Percentiles rank a stretch among this genome's conserved stretches.
Conservation (phyloP, 768 basidiomycete genomes). For the Mycena capillaripes region DNA sequence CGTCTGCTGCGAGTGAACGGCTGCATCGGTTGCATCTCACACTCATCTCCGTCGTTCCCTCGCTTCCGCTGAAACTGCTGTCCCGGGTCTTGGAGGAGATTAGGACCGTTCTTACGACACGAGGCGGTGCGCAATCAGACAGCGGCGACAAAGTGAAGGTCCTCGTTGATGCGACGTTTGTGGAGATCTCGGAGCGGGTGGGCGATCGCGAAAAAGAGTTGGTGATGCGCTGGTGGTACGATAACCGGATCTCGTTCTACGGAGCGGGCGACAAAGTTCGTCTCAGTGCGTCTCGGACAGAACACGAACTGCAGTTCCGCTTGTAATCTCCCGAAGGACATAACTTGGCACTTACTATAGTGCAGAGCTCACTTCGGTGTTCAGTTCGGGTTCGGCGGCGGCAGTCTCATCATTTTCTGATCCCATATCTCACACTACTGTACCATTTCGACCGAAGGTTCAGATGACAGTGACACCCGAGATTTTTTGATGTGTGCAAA, state of each 20-base stretch:
- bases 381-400: no score
- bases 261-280: not conserved
- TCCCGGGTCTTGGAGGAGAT: slow-evolving; percentile 67
- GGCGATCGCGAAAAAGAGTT: slow-evolving; percentile 80
- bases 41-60: slow-evolving; percentile 75
- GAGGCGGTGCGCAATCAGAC: slow-evolving; percentile 45
- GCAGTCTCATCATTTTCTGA: not conserved
- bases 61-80: slow-evolving; percentile 71
- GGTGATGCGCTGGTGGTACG: slow-evolving; percentile 82
- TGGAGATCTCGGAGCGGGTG: slow-evolving; percentile 72
- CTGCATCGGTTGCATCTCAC: slow-evolving; percentile 73
- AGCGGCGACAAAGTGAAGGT: slow-evolving; percentile 49
- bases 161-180: slow-evolving; percentile 70
- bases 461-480: no score
- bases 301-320: not conserved
- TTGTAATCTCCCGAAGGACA: no score
- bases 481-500: no score
- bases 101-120: slow-evolving; percentile 45
- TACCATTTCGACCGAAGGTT: no score
- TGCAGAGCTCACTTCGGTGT: no score
- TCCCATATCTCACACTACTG: not conserved
- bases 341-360: no score
- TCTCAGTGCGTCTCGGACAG: not conserved
- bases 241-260: slow-evolving; percentile 46
- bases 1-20: slow-evolving; percentile 42